Base-by-base conservation (phyloP, 106 monocot genomes). In the Dioscorea alata region DNA sequence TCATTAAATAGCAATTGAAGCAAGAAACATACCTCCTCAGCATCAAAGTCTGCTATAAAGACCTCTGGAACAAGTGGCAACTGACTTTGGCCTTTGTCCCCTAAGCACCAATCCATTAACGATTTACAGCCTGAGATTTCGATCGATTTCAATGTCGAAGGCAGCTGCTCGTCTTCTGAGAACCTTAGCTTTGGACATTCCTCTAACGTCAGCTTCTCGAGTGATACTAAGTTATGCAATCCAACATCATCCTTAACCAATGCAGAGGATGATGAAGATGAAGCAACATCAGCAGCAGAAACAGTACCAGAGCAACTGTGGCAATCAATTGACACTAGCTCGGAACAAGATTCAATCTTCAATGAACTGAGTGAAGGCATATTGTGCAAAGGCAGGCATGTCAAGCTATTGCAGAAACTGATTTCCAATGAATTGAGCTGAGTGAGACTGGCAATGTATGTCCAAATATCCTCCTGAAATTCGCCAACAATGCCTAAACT, bases 261-360 rank as follows among this genome's bases (percentile, higher is more conserved):
- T n/a, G 25, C 16, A 2, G 25, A 14, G 2, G 67, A 67, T 49
- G 67, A 67, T 25, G 67, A 67, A 2, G 67, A 67, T 16, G 67
- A 51, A 8, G 67, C 67, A 52, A 31, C 48, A 49, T 6, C 42
- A 48, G 19, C 8, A 20, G 8, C 65, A 65, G 42, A 10, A 48
- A 48, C 48, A 42, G 42, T 42, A 3, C 0, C 42, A 3, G 42
- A 10, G 10, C 4, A 42, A 42, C 65, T 48, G 2, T 22, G 12
- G 16, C 67, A 67, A 53, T 67, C 67, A 49, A 67, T 67, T 22
- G 52, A 14, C 15, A n/a, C 53, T 18, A 67, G 67, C 28, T 67
- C 24, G 0, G 67, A 53, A 25, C 67, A 67, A 19, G 18, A 49
- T 16, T 52, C 0, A 18, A 67, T 67, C 53, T 7, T 23, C 52